phyloP scores from a whole-genome alignment of 2,329 filamentous ascomycete genomes.

The Colletotrichum cereale region DNA sequence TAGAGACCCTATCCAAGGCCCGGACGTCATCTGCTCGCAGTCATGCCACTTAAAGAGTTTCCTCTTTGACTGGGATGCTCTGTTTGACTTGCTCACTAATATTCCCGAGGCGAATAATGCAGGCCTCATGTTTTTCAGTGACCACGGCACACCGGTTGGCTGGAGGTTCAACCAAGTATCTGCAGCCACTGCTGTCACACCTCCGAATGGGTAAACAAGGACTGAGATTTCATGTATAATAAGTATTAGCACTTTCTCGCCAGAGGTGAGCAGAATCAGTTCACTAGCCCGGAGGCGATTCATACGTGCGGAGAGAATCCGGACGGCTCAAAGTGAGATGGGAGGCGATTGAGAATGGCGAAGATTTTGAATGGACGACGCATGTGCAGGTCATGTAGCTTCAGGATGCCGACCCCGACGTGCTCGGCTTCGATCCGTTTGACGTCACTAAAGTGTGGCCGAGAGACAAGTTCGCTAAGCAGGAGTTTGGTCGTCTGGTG shows the following conservation, averaged over 20 bases:
- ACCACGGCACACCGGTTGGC: constrained; percentile 61
- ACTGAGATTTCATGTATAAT: constrained; percentile 63
- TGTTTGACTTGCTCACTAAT: constrained; percentile 62
- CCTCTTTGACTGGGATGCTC: constrained; percentile 60
- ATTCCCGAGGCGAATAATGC: constrained; percentile 62
- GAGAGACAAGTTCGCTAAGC: constrained; percentile 59
- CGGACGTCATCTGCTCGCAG: constrained; percentile 62
- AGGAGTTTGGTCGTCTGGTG: constrained; percentile 61
- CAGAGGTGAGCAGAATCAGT: constrained; percentile 60
- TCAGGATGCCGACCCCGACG: constrained; percentile 63
- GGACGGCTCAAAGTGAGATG: constrained; percentile 68
- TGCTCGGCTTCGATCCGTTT: constrained; percentile 65
- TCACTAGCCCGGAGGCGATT: constrained; percentile 59
- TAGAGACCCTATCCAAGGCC: constrained; percentile 60
- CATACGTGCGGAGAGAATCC: constrained; percentile 61
- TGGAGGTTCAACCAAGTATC: constrained; percentile 57
- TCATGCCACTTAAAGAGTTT: constrained; percentile 61
- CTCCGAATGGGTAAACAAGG: constrained; percentile 60
- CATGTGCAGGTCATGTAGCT: constrained; percentile 69
- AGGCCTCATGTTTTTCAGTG: constrained; percentile 62
- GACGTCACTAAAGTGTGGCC: constrained; percentile 68
- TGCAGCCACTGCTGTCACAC: constrained; percentile 62
- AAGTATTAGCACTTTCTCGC: constrained; percentile 64
- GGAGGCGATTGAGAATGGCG: constrained; percentile 63
- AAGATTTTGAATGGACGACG: constrained; percentile 66